Evolutionary conservation across 129 eudicot genomes (phyloP), one percentile per base, ranked within the genome.

Genomic region (Chrysanthemum seticuspe): DNA sequence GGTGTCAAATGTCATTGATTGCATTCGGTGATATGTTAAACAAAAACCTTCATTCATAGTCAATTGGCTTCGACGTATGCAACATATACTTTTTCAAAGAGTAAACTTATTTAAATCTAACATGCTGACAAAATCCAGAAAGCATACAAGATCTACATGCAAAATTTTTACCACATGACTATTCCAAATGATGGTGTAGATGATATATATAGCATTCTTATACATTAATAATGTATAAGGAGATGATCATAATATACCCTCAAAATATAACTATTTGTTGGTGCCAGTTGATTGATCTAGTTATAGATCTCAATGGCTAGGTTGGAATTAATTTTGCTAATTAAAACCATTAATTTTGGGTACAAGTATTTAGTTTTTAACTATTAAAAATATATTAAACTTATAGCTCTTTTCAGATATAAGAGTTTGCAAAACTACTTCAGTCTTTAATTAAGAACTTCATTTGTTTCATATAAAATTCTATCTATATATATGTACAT

Each of bases 1-100:
- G 65, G 71, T 62, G 70, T 77, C 44, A 19, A 57, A 67, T 76
- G 74, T 76, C 68, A 18, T 50, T 31, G 53, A 57, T 25, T 29
- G 2, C 2, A 23, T 57, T 50, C 3, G 61, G 29, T 48, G 4
- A 18, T 18, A 59, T 18, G 12, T 8, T 12, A 13, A 47, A 31
- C 58, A 1, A 45, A 27, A 13, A 27, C 2, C 6, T 10, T 50
- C 10, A 11, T 13, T 73, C 31, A 2, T 50, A 27, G 18, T 25
- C n/a, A 64, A 47, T 19, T 60, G 21, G 47, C n/a, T 57, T 71
- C 25, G 21, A 65, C 6, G 44, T 36, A 36, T 36, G 45, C 12
- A 16, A 47, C 48, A 10, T 45, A 18, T 44, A 15, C 36, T 16
- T 19, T 40, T 40, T 40, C 47, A 40, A 40, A 40, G 47, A 40